A percentile compares a stretch with the other conserved stretches of the same genome.
Evolutionary conservation across 768 basidiomycete genomes (phyloP).

Genomic region (Daedalea quercina): DNA sequence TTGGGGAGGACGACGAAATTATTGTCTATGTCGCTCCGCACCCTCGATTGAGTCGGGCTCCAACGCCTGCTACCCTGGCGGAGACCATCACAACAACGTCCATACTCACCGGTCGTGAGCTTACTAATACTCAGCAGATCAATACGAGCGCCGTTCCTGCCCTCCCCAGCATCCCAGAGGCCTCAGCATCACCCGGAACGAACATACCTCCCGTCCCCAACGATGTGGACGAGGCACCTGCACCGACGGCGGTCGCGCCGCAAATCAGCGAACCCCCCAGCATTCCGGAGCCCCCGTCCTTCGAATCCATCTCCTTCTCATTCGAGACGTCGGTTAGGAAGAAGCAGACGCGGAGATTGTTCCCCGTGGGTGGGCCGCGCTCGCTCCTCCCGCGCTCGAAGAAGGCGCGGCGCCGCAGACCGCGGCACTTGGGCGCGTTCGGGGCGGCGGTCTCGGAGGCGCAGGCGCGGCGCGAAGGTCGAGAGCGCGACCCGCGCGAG

Average conservation of each 20-base stretch:
- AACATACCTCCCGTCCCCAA: not conserved
- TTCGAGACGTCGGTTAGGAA: conserved; percentile 23
- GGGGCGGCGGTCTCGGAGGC: conserved; percentile 53
- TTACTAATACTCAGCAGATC: not conserved
- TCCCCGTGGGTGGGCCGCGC: conserved; percentile 23
- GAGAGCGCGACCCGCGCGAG: conserved; percentile 31
- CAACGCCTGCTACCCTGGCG: not conserved
- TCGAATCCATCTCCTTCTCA: conserved; percentile 27
- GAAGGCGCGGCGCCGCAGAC: conserved; percentile 17
- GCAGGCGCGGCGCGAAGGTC: conserved; percentile 31
- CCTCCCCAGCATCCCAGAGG: not conserved
- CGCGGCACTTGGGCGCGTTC: conserved; percentile 37
- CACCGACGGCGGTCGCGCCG: not conserved
- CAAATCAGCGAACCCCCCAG: not conserved
- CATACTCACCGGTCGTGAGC: conserved; percentile 14
- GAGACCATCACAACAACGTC: conserved; percentile 17
- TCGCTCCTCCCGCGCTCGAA: conserved; percentile 18
- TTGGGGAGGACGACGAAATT: conserved; percentile 48
- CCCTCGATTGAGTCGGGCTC: conserved; percentile 35
- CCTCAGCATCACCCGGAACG: not conserved
- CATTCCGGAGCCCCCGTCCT: not conserved
- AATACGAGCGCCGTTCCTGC: not conserved
- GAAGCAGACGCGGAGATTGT: conserved; percentile 24
- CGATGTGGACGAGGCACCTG: conserved; percentile 1
- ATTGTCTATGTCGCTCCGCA: conserved; percentile 78